Base-by-base conservation (phyloP, 306 rosid species). In the Cucurbita moschata region DNA sequence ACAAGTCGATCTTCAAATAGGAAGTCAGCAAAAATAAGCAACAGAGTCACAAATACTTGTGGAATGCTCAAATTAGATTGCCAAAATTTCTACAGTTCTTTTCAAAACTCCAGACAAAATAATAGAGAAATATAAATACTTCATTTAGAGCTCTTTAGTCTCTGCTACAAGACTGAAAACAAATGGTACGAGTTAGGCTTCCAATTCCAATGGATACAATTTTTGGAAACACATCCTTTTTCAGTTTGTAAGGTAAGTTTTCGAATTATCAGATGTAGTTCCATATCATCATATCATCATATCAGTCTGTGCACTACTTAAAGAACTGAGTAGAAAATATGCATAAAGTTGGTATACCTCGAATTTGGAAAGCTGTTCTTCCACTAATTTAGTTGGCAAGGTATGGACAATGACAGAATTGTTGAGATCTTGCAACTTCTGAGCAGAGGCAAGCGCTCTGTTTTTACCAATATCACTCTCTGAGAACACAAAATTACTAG, bases 381-480 rank as follows among this genome's bases (percentile, higher is more conserved):
- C 86, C 5, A 86, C 81, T 83, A 91, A 81, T 47, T 75, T 62
- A 38, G 82, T 76, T 47, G 90, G 85, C 82, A 86, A 82, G 78
- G 78, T 77, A 63, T 60, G 88, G 40, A 91, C 96, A 77, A 79
- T 60, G 64, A 91, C 97, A 40, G 88, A 92, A 86, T 89, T 91
- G 85, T 91, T 91, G 79, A 91, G 96, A 76, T 91, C 97, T 83
- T 91, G 97, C 88, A 91, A 79, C 87, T 91, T 91, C 64, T 84
- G 92, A 73, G 86, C 87, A 52, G 97, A 84, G 61, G 96, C 88
- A 69, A 76, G 80, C 55, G 97, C 92, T 76, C 97, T 86, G 68
- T 91, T 91, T 81, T 83, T 86, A 15, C 97, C 96, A 62, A 91
- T 73, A 78, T 88, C 96, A 47, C 76, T 84, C 77, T 87, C 91